A percentile compares a stretch with the other conserved stretches of the same genome.
Evolutionary conservation across 1,139 yeast genomes (phyloP).

Genomic region (Pneumocystis murina): DNA sequence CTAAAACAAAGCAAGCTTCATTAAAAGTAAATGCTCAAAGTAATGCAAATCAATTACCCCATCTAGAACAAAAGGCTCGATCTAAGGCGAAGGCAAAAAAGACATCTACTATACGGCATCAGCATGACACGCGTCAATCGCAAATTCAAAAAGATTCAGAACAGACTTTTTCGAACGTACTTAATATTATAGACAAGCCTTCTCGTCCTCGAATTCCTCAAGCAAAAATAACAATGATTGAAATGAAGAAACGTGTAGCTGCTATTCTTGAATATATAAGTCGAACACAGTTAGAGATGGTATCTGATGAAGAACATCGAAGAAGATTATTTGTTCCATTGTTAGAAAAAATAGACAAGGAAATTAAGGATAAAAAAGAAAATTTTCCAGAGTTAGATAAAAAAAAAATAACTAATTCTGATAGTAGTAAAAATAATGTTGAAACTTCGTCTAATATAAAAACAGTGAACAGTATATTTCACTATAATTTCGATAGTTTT

Average conservation of each 20-base stretch:
- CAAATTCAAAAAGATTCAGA: not conserved
- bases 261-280: constrained; percentile 85
- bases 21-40: not conserved
- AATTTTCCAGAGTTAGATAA: not conserved
- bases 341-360: not conserved
- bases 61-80: not conserved
- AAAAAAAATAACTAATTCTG: not conserved
- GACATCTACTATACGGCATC: constrained; percentile 4
- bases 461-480: constrained; percentile 26
- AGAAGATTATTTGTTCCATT: constrained; percentile 29
- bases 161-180: not conserved
- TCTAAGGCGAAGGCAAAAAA: not conserved
- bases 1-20: not conserved
- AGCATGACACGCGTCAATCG: constrained; percentile 1
- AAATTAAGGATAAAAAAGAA: constrained; percentile 1
- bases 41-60: not conserved
- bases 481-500: constrained; percentile 44
- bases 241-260: constrained; percentile 73
- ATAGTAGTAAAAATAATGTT: not conserved
- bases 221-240: constrained; percentile 48
- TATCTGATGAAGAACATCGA: constrained; percentile 50
- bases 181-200: constrained; percentile 38
- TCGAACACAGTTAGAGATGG: constrained; percentile 66
- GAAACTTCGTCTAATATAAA: not conserved
- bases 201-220: constrained; percentile 75